Percentiles rank a stretch among this genome's conserved stretches.
Conservation (phyloP, 768 basidiomycete genomes). For the Mycena amicta region DNA sequence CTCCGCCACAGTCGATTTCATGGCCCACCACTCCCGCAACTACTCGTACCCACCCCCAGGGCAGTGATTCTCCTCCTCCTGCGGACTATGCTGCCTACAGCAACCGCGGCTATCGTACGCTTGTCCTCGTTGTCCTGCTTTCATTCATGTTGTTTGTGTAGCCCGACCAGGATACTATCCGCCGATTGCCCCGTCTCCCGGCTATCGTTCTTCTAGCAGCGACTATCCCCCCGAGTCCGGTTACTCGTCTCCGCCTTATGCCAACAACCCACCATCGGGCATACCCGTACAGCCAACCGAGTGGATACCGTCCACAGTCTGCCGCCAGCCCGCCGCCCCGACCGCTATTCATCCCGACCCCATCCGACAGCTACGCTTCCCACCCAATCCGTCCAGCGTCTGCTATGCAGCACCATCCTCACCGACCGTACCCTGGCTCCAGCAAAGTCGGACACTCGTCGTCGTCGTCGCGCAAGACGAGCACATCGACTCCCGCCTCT, state of each 20-base stretch:
- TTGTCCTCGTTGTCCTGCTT: not conserved
- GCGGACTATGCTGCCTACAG: no score
- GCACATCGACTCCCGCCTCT: not conserved
- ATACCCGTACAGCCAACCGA: no score
- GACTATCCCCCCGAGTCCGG: no score
- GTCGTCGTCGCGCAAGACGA: not conserved
- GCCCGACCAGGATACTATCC: not conserved
- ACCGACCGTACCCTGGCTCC: no score
- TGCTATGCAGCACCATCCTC: slow-evolving; percentile 20
- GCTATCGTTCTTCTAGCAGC: slow-evolving; percentile 3
- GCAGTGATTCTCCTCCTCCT: no score
- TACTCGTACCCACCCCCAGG: no score
- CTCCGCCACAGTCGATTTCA: no score
- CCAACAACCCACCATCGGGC: no score
- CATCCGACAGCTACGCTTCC: slow-evolving; percentile 45
- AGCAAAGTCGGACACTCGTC: not conserved
- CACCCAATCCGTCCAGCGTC: slow-evolving; percentile 27
- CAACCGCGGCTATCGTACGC: no score
- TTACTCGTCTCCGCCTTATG: no score
- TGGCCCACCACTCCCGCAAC: no score
- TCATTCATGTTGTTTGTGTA: not conserved
- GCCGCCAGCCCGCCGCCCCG: slow-evolving; percentile 24
- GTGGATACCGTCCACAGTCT: no score
- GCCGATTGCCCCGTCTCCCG: not conserved
- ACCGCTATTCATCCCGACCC: slow-evolving; percentile 50